phyloP scores from a whole-genome alignment of 371 early-diverging fungal genomes.

The Rhizopus microsporus region DNA sequence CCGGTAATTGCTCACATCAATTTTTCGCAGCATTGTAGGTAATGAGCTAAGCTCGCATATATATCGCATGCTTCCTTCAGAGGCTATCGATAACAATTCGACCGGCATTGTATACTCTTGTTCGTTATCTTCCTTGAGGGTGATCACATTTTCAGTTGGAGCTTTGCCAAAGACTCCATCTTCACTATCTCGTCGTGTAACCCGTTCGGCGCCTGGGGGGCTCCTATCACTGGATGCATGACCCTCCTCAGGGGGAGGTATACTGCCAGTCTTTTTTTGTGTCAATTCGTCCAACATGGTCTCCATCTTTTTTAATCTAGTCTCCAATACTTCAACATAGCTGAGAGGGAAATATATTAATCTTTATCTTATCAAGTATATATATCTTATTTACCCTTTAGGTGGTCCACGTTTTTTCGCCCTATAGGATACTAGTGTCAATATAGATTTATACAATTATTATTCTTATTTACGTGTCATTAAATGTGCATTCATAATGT shows the following conservation, averaged over 20 bases:
- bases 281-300: conserved; percentile 22
- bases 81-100: conserved; percentile 27
- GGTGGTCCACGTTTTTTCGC: conserved; percentile 61
- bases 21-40: conserved; percentile 41
- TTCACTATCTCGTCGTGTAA: neutral
- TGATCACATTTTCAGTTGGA: neutral
- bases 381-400: conserved; percentile 41
- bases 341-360: neutral
- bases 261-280: neutral
- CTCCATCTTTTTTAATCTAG: conserved; percentile 68
- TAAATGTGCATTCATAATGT: conserved; percentile 28
- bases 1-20: conserved; percentile 40
- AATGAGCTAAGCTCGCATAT: conserved; percentile 44
- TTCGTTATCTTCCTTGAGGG: conserved; percentile 3
- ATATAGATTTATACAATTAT: neutral
- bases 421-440: conserved; percentile 8
- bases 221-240: neutral
- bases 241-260: neutral
- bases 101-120: conserved; percentile 4
- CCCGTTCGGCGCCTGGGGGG: no score
- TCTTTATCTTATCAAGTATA: neutral
- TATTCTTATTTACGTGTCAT: conserved; percentile 26
- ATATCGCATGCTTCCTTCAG: conserved; percentile 30
- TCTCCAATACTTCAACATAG: conserved; percentile 70
- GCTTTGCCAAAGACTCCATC: neutral